Evolutionary conservation across 2,329 filamentous ascomycete species (phyloP).

Genomic region (Paramyrothecium roridum): DNA sequence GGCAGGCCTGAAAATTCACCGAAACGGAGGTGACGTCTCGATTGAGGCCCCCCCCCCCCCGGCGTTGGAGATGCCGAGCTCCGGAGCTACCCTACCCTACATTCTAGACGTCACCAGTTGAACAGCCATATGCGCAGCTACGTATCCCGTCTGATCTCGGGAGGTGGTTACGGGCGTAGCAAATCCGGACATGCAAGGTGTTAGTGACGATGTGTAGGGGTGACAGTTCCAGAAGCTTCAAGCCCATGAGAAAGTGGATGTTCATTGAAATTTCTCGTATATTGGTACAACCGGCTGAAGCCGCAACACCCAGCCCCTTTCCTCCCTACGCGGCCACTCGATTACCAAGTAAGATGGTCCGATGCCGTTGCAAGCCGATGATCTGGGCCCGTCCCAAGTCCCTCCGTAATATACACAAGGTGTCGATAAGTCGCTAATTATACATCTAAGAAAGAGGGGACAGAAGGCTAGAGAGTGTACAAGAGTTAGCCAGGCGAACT

Average conservation of each 20-base stretch:
- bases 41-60: background rate
- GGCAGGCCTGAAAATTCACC: background rate
- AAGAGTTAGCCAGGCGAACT: slow-evolving; percentile 14
- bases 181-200: too few species aligned
- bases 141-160: too few species aligned
- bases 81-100: background rate
- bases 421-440: slow-evolving; percentile 7
- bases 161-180: too few species aligned
- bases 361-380: slow-evolving; percentile 21
- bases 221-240: background rate
- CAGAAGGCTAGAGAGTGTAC: slow-evolving; percentile 48
- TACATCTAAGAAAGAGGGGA: slow-evolving; percentile 58
- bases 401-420: slow-evolving; percentile 19
- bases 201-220: too few species aligned
- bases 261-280: background rate
- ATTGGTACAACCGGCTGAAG: background rate
- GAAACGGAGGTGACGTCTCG: background rate
- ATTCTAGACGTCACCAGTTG: background rate
- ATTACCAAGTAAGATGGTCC: slow-evolving; percentile 13
- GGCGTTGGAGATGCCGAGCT: background rate
- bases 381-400: slow-evolving; percentile 6
- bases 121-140: too few species aligned
- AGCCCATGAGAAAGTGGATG: background rate
- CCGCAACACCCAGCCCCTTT: background rate
- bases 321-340: slow-evolving; percentile 5